These are phyloP conservation scores for Nyctanthes arbortristis DNA, from an alignment of 257 asterid genomes.

Conservation along the genomic window DNA sequence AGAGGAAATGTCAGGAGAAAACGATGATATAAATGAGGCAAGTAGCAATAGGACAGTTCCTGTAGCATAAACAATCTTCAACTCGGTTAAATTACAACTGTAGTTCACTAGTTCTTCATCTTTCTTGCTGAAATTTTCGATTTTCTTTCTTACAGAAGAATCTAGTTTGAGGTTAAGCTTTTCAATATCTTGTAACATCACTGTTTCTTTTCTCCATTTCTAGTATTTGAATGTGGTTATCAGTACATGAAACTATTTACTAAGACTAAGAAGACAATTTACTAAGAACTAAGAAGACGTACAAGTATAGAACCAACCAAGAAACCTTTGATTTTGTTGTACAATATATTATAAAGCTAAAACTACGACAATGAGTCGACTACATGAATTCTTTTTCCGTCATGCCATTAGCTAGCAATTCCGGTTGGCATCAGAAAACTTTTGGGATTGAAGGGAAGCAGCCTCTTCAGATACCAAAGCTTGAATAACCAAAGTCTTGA, in stretches of 20 bases:
- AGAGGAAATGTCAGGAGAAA: constrained; percentile 39
- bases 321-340: no score
- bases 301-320: no score
- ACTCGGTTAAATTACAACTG: background rate
- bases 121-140: background rate
- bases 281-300: no score
- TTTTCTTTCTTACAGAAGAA: background rate
- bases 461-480: constrained; percentile 66
- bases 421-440: constrained; percentile 57
- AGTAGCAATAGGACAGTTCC: background rate
- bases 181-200: background rate
- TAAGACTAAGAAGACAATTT: no score
- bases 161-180: background rate
- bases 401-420: constrained; percentile 31
- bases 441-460: constrained; percentile 61
- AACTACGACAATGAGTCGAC: background rate
- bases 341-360: background rate
- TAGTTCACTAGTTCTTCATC: background rate
- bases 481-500: constrained; percentile 76
- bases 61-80: background rate
- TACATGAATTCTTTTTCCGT: background rate
- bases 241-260: no score
- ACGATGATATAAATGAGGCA: constrained; percentile 11
- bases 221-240: no score
- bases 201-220: no score